Evolutionary conservation across 148 eudicot genomes (phyloP).

Genomic region (Diospyros lotus): DNA sequence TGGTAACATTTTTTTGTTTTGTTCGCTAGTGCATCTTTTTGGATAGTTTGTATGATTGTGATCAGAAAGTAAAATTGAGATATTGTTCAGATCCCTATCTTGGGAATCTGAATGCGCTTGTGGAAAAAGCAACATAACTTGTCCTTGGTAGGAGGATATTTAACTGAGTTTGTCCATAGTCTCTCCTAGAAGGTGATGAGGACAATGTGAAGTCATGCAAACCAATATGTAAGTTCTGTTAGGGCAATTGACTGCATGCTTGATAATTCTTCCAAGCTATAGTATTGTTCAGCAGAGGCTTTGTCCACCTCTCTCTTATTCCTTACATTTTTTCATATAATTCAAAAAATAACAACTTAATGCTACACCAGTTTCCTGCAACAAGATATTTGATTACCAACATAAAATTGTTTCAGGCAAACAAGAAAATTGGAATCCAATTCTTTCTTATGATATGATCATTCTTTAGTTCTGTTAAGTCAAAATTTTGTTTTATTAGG

Average conservation of each 20-base stretch:
- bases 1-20: background rate
- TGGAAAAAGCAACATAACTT: background rate
- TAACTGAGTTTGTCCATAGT: background rate
- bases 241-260: background rate
- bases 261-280: background rate
- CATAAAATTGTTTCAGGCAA: background rate
- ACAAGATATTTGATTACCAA: background rate
- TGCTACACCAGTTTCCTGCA: conserved; percentile 4
- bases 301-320: too few relatives aligned
- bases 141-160: background rate
- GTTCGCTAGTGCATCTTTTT: background rate
- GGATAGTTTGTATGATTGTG: background rate
- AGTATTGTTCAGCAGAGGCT: background rate
- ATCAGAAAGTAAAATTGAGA: background rate
- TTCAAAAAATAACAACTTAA: background rate
- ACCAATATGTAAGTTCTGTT: background rate
- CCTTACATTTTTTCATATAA: background rate
- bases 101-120: background rate
- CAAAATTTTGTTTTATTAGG: background rate
- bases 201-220: background rate
- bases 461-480: background rate
- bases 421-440: background rate
- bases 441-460: background rate
- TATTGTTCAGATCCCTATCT: background rate
- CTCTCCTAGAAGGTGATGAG: background rate